Base-by-base conservation (phyloP, 2,329 filamentous ascomycete species). In the Teratosphaeria nubilosa region DNA sequence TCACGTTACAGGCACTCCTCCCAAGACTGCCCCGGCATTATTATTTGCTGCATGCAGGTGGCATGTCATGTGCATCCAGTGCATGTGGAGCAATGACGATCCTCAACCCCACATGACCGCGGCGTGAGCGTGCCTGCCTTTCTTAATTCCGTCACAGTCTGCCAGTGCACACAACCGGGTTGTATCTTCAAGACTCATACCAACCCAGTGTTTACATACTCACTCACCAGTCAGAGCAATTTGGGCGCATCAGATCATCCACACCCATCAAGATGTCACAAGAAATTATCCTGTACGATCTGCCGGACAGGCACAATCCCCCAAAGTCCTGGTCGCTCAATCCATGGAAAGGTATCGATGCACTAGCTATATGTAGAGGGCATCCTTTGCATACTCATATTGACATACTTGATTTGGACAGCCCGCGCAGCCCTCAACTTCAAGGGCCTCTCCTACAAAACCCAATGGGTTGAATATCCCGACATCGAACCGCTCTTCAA, bases 391-490 rank as follows among this genome's bases (percentile, higher is more conserved):
- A 3, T 6, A 51, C 22, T 30, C 27, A 20, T 25, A 7, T 6
- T 13, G 16, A 20, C n/a, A 32, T 2, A 55, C 14, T 34, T 1
- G 3, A 20, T 20, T 24, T 53, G 56, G 54, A 27, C 54, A 87
- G 85, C 82, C 50, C 84, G 86, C 1, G 72, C 89, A 57, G 68
- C 80, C 1, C 73, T 90, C 53, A 89, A 88, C 73, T 87, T 79
- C 74, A 90, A 90, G 69, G 75, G 76, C 1, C 69, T 89, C 14
- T 77, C 82, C 48, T 90, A 89, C 74, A 78, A 80, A 67, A 89
- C 86, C 0, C 76, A 85, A 77, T 89, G 85, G 84, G 72, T 85
- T 13, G 84, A 88, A 66, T 88, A 87, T 63, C 86, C 85, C 0
- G 81, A 88, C 34, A 76, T 90, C 59, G 79, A 76, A 58, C 72